Evolutionary conservation across 2,329 filamentous ascomycete species (phyloP).

Genomic region (Westerdykella aurantiaca): DNA sequence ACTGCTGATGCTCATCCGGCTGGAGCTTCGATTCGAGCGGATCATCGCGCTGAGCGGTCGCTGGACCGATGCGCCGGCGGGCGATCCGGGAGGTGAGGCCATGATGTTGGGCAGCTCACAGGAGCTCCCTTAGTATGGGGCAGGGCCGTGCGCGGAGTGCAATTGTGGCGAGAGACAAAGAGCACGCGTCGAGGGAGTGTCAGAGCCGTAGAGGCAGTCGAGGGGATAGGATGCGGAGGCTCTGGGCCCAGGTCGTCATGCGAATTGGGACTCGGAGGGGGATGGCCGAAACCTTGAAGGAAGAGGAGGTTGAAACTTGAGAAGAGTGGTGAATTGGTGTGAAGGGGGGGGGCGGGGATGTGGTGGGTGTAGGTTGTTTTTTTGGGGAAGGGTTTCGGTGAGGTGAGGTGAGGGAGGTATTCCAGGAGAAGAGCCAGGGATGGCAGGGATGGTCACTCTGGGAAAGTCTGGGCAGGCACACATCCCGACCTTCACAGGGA

Average conservation of each 20-base stretch:
- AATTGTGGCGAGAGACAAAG: background rate
- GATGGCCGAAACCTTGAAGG: background rate
- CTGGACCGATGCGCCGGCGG: constrained; percentile 38
- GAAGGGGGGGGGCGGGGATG: background rate
- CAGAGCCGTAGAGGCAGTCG: background rate
- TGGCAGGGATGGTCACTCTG: background rate
- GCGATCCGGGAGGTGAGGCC: constrained; percentile 37
- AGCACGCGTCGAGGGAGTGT: background rate
- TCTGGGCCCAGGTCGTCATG: too few relatives aligned
- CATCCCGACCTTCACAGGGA: too few relatives aligned
- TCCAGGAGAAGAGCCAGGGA: background rate
- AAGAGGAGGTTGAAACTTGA: background rate
- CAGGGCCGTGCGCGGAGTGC: background rate
- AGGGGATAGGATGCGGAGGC: too few relatives aligned
- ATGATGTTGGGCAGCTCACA: constrained; percentile 11
- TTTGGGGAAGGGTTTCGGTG: background rate
- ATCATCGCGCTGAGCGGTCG: constrained; percentile 79
- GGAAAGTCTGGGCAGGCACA: too few relatives aligned
- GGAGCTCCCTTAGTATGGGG: background rate
- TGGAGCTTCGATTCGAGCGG: constrained; percentile 69
- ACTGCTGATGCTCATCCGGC: constrained; percentile 78
- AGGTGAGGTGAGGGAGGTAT: background rate
- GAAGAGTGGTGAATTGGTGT: background rate
- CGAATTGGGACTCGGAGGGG: background rate
- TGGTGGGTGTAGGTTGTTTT: background rate